Evolutionary conservation across 129 eudicot genomes (phyloP), one percentile per base, ranked within the genome.

Genomic region (Centrapalus pauciflorus): DNA sequence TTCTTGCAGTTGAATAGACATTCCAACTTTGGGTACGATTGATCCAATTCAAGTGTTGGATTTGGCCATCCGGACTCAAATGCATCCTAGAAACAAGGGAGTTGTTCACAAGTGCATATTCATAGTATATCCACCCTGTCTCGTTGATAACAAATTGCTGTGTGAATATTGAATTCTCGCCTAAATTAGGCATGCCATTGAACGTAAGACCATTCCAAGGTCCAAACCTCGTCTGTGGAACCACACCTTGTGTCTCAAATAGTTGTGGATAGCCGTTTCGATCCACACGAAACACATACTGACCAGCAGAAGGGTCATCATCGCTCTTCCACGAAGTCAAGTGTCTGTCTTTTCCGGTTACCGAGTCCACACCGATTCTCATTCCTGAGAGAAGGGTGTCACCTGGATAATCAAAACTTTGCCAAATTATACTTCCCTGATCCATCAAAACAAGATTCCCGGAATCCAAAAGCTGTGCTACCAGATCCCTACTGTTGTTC

Each of bases 191-290:
- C 66, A 83, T 71, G 0, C 86, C 84, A 10, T 72, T 81, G 55
- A 81, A 72, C 13, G 45, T 55, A 57, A 61, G 56, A 7, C 86
- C 86, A 67, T 77, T 72, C 86, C 90, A 84, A 3, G 90, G 90
- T 46, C 90, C 84, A 4, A 76, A 77, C 9, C 90, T 61, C 48
- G 82, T 76, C 14, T 29, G 20, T 2, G 71, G 78, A 14, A 3
- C 17, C 48, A 24, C 21, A 17, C 40, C 55, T 30, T 70, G 29
- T 74, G 58, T 73, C 26, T 64, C 29, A 37, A 70, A 58, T 20
- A 74, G 41, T 34, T 84, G 79, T n/a, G 79, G 76, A 45, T 73
- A 61, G 17, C 35, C 64, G 14, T 17, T 32, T 21, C 67, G 35
- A n/a, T 27, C 61, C 12, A 74, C 27, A 10, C 77, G 71, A 21